Evolutionary conservation across 257 asterid genomes (phyloP), one percentile per base, ranked within the genome.

Genomic region (Fraxinus anomala): DNA sequence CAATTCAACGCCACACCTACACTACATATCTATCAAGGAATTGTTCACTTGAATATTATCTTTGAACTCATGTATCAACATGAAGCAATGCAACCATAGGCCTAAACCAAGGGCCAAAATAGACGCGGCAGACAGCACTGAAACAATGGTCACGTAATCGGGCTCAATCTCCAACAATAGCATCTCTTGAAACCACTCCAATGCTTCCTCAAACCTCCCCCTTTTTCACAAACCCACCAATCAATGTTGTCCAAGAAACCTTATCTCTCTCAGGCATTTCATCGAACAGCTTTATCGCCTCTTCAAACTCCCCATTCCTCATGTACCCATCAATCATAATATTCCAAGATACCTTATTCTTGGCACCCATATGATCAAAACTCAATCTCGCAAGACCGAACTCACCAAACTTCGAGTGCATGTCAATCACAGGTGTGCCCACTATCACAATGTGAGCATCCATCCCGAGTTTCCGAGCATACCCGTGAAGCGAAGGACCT

Each of bases 201-300:
- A 81, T 34, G 94, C 94, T 54, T 89, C 93, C 77, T 85, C 89
- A 72, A 80, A 87, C 81, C 26, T 84, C n/a, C 2, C 87, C 86
- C 31, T 86, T 89, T 82, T 86, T 89, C 23, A 86, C 90, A 81
- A 92, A 92, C 21, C 98, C 97, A 77, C 88, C 87, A 72, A 92
- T 84, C 81, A 92, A 80, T 23, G 84, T 91, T 12, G 97, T 93
- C 98, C 96, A 92, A 28, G 97, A 89, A 6, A 93, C 89, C 1
- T 81, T 91, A 76, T 93, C 96, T 83, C 92, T 78, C 1, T 86
- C 86, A 75, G 98, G 91, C 90, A 88, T 91, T 93, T 89, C 90
- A 47, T 91, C 94, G 21, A 91, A 93, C 89, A 91, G 11, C 4
- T 82, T 70, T 61, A 82, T 26, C 37, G 94, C 98, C 11, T 76